Evolutionary conservation across 2,329 filamentous ascomycete genomes (phyloP).

Genomic region (Aureobasidium namibiae): DNA sequence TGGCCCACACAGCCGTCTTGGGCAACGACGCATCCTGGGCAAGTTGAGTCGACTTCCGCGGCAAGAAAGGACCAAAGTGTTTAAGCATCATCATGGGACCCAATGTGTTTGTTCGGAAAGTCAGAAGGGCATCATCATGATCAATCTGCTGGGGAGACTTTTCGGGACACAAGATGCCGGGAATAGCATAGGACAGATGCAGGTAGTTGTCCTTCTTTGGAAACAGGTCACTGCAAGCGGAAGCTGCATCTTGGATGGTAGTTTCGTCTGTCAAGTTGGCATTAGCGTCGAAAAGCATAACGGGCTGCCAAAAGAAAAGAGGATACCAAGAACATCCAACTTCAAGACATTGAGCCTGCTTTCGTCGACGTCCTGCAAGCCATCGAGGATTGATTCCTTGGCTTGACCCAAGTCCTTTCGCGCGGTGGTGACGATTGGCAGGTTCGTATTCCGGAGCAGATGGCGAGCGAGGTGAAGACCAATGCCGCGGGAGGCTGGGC

Average conservation of each 20-base stretch:
- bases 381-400: conserved; percentile 42
- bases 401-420: conserved; percentile 44
- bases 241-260: conserved; percentile 50
- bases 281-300: not conserved
- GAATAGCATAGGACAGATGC: conserved; percentile 60
- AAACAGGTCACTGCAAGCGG: conserved; percentile 27
- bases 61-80: conserved; percentile 62
- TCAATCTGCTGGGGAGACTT: conserved; percentile 60
- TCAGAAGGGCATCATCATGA: conserved; percentile 53
- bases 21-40: conserved; percentile 31
- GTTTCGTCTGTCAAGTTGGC: conserved; percentile 45
- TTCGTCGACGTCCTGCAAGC: conserved; percentile 38
- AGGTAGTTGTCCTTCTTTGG: conserved; percentile 46
- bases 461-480: conserved; percentile 53
- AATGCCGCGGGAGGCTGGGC: conserved; percentile 55
- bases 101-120: conserved; percentile 64
- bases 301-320: not conserved
- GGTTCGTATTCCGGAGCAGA: conserved; percentile 47
- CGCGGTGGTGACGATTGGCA: conserved; percentile 54
- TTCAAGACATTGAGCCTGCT: conserved; percentile 44
- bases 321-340: conserved; percentile 50
- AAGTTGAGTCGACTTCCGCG: conserved; percentile 44
- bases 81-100: conserved; percentile 71
- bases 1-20: conserved; percentile 55
- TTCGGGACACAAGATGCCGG: conserved; percentile 66